Evolutionary conservation across 1,284 basidiomycete genomes (phyloP).

Genomic region (Microbotryomycetes sp.): DNA sequence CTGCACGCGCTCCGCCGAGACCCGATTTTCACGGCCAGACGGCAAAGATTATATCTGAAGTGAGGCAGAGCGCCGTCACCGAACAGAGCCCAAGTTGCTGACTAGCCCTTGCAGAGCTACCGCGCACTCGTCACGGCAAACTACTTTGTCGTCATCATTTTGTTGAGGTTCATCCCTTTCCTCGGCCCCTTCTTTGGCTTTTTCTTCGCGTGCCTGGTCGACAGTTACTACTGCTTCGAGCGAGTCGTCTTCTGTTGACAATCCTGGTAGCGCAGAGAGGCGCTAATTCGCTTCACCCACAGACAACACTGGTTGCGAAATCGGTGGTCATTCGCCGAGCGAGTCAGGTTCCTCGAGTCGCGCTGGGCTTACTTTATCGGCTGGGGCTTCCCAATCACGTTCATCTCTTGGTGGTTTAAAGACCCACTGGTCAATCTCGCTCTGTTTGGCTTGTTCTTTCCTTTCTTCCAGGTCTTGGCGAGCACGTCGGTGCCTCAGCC

Average conservation of each 20-base stretch:
- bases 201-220: slow-evolving; percentile 67
- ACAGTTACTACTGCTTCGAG: slow-evolving; percentile 81
- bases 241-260: slow-evolving; percentile 43
- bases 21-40: slow-evolving; percentile 8
- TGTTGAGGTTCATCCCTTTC: slow-evolving; percentile 55
- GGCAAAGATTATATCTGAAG: slow-evolving; percentile 24
- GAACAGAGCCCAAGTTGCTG: not conserved
- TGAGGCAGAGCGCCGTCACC: slow-evolving; percentile 1
- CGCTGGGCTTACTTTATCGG: slow-evolving; percentile 77
- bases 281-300: not conserved
- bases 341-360: slow-evolving; percentile 68
- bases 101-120: slow-evolving; percentile 43
- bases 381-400: slow-evolving; percentile 51
- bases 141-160: slow-evolving; percentile 60
- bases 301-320: slow-evolving; percentile 72
- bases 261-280: not conserved
- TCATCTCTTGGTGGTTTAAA: slow-evolving; percentile 40
- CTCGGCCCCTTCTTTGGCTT: slow-evolving; percentile 56
- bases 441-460: slow-evolving; percentile 68
- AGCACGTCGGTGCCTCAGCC: slow-evolving; percentile 29
- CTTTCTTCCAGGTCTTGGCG: slow-evolving; percentile 39
- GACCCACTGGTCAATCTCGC: slow-evolving; percentile 62
- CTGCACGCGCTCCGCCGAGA: not conserved
- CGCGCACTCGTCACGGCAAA: slow-evolving; percentile 68
- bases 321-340: slow-evolving; percentile 56